Evolutionary conservation across 192 early-diverging fungal genomes (phyloP).

Genomic region (Entomortierella beljakovae): DNA sequence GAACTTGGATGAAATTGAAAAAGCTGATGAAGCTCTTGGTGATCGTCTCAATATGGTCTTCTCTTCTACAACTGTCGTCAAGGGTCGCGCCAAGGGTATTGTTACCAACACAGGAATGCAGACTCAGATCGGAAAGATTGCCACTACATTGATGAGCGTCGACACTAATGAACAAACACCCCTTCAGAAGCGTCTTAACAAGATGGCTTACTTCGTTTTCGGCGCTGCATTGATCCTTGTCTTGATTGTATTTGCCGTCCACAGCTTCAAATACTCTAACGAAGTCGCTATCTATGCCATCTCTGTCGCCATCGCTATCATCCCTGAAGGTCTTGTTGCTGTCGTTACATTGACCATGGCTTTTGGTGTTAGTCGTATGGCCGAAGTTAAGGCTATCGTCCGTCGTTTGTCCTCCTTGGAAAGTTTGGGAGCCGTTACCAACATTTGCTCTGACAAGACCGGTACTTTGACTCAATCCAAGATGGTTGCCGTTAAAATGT

Average conservation of each 20-base stretch:
- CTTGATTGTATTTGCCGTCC: constrained; percentile 86
- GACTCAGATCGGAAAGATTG: constrained; percentile 96
- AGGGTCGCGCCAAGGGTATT: constrained; percentile 92
- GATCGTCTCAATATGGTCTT: constrained; percentile 95
- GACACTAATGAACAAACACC: constrained; percentile 67
- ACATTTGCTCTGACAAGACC: constrained; percentile 97
- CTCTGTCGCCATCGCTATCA: constrained; percentile 89
- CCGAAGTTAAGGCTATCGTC: constrained; percentile 87
- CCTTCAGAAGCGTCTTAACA: constrained; percentile 73
- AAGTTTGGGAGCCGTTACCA: constrained; percentile 91
- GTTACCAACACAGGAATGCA: constrained; percentile 85
- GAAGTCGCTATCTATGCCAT: constrained; percentile 83
- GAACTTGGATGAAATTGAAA: constrained; percentile 70
- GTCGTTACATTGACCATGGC: constrained; percentile 95
- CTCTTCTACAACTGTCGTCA: constrained; percentile 88
- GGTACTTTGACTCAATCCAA: constrained; percentile 96
- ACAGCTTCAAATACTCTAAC: constrained; percentile 69
- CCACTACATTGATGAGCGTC: constrained; percentile 78
- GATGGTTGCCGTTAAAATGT: constrained; percentile 87
- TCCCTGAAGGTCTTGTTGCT: constrained; percentile 95
- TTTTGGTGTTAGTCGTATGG: constrained; percentile 89
- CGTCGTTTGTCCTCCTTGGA: constrained; percentile 90
- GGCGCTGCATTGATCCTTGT: constrained; percentile 76
- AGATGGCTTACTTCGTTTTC: constrained; percentile 85
- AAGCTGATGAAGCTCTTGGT: constrained; percentile 76